phyloP scores from a whole-genome alignment of 257 asterid species.

The Cordia subcordata region DNA sequence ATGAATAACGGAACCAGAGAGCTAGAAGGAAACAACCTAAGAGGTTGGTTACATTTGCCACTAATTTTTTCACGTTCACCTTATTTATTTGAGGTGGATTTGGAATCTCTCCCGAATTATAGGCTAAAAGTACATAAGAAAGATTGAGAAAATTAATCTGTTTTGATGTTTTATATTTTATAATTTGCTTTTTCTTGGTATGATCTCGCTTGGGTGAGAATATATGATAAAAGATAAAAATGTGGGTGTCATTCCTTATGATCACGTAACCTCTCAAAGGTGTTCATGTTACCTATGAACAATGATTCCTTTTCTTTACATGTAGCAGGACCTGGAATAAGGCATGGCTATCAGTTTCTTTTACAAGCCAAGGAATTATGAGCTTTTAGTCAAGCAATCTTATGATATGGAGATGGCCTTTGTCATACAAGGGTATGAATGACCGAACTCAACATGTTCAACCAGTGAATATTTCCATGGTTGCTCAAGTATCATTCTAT shows the following conservation, averaged over 20 bases:
- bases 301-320: background rate
- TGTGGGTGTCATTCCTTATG: no score
- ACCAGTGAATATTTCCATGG: background rate
- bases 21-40: constrained; percentile 27
- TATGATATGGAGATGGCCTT: constrained; percentile 36
- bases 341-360: no score
- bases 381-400: constrained; percentile 33
- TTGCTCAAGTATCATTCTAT: background rate
- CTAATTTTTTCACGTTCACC: background rate
- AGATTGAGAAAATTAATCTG: background rate
- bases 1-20: constrained; percentile 28
- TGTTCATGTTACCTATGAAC: no score
- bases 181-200: no score
- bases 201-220: no score
- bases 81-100: no score
- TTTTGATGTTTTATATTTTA: background rate
- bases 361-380: constrained; percentile 31
- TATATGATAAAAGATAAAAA: no score
- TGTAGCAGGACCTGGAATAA: constrained; percentile 31
- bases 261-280: no score
- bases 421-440: constrained; percentile 27
- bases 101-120: background rate
- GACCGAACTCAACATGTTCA: background rate
- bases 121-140: background rate
- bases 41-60: constrained; percentile 16